phyloP scores from a whole-genome alignment of 495 filamentous ascomycete genomes.

The Recurvomyces mirabilis region DNA sequence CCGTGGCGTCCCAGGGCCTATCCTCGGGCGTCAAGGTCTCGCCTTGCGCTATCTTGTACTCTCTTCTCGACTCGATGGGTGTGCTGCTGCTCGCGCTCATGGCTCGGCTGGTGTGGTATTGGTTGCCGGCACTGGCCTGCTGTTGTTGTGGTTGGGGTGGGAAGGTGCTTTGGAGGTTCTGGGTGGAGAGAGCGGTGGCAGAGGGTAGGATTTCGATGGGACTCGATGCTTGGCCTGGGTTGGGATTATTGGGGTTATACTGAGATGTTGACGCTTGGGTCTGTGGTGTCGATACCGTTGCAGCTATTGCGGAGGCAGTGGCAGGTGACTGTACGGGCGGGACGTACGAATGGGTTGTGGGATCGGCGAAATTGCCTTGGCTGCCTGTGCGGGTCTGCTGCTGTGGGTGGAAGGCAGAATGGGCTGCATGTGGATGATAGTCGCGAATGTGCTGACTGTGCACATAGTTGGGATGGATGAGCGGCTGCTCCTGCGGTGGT shows the following conservation, averaged over 20 bases:
- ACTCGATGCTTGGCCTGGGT: no score
- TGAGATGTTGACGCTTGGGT: background rate
- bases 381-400: constrained; percentile 24
- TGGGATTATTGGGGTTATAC: no score
- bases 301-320: no score
- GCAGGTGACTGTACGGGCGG: constrained; percentile 7
- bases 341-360: constrained; percentile 7
- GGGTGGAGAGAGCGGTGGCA: no score
- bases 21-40: constrained; percentile 24
- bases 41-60: constrained; percentile 2
- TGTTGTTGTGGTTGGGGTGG: constrained; percentile 2
- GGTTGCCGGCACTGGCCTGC: no score
- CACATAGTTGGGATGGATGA: constrained; percentile 46
- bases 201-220: no score
- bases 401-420: constrained; percentile 47
- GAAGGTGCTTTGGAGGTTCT: no score
- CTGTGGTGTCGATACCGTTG: background rate
- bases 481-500: constrained; percentile 43
- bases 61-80: constrained; percentile 6
- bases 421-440: constrained; percentile 42
- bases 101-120: constrained; percentile 3
- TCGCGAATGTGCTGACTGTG: constrained; percentile 45
- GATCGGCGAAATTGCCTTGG: constrained; percentile 35
- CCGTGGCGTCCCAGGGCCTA: constrained; percentile 45
- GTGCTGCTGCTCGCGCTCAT: constrained; percentile 9